These are phyloP conservation scores for Gonapodya sp. DNA, from an alignment of 192 early-diverging fungal species.

Conservation along the genomic window DNA sequence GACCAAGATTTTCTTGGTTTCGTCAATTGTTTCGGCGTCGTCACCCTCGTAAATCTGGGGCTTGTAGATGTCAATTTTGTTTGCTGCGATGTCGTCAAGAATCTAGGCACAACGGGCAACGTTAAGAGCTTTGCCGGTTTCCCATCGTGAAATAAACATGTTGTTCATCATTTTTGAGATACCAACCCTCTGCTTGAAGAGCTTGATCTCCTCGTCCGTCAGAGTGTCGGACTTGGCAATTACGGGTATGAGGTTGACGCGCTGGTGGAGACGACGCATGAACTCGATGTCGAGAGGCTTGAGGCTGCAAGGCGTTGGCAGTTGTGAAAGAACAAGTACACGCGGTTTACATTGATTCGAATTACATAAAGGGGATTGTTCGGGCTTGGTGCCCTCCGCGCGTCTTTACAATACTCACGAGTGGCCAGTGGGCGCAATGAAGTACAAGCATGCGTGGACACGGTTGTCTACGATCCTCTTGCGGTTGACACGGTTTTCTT, in stretches of 20 bases:
- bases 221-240: conserved; percentile 81
- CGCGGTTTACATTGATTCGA: neutral
- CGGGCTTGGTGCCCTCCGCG: neutral
- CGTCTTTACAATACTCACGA: conserved; percentile 37
- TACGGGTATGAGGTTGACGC: conserved; percentile 81
- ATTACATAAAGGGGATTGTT: neutral
- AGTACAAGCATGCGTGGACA: conserved; percentile 97
- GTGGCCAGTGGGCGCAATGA: conserved; percentile 96
- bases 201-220: conserved; percentile 53
- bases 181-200: conserved; percentile 15
- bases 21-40: conserved; percentile 61
- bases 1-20: conserved; percentile 4
- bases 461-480: conserved; percentile 84
- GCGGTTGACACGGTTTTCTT: conserved; percentile 79
- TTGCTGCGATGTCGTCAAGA: conserved; percentile 67
- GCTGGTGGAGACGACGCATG: conserved; percentile 82
- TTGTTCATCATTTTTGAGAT: too few species aligned
- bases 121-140: neutral
- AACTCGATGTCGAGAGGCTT: conserved; percentile 90
- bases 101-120: conserved; percentile 31
- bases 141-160: too few species aligned
- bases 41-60: conserved; percentile 73
- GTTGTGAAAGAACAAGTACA: neutral
- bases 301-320: conserved; percentile 29
- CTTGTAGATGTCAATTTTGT: conserved; percentile 81